phyloP scores from a whole-genome alignment of 1,139 yeast species.

The Geotrichum reessii region DNA sequence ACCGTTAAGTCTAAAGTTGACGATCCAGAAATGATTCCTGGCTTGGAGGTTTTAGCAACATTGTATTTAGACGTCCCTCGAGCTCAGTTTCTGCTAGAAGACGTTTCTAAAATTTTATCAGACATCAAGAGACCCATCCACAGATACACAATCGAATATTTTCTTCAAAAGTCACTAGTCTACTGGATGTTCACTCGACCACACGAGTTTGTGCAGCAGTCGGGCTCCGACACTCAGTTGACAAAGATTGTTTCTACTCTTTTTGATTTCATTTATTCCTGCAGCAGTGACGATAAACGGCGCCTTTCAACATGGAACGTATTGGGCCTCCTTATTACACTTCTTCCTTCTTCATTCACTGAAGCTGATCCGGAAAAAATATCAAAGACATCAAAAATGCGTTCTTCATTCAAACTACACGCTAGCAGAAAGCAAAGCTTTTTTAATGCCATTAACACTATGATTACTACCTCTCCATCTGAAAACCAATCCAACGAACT shows the following conservation, averaged over 20 bases:
- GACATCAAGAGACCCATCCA: slow-evolving; percentile 49
- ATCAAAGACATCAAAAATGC: background rate
- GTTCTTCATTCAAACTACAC: slow-evolving; percentile 7
- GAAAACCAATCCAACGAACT: slow-evolving; percentile 5
- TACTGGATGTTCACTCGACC: slow-evolving; percentile 40
- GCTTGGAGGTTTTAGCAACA: slow-evolving; percentile 49
- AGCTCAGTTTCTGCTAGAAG: slow-evolving; percentile 40
- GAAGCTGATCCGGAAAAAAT: background rate
- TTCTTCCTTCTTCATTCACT: slow-evolving; percentile 12
- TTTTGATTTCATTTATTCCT: slow-evolving; percentile 16
- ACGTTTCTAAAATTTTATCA: slow-evolving; percentile 42
- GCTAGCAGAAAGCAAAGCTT: slow-evolving; percentile 8
- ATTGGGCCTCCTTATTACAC: slow-evolving; percentile 12
- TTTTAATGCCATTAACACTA: slow-evolving; percentile 2
- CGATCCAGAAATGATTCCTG: slow-evolving; percentile 41
- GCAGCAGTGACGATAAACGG: slow-evolving; percentile 16
- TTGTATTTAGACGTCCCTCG: slow-evolving; percentile 44
- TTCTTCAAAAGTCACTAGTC: slow-evolving; percentile 46
- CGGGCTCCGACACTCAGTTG: slow-evolving; percentile 11
- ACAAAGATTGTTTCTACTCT: slow-evolving; percentile 9
- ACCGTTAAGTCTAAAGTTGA: slow-evolving; percentile 9
- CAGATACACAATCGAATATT: slow-evolving; percentile 50
- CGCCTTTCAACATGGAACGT: slow-evolving; percentile 16
- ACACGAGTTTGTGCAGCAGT: slow-evolving; percentile 4
- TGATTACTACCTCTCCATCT: background rate